Conservation (phyloP, 148 eudicot species). For the Dysphania ambrosioides region DNA sequence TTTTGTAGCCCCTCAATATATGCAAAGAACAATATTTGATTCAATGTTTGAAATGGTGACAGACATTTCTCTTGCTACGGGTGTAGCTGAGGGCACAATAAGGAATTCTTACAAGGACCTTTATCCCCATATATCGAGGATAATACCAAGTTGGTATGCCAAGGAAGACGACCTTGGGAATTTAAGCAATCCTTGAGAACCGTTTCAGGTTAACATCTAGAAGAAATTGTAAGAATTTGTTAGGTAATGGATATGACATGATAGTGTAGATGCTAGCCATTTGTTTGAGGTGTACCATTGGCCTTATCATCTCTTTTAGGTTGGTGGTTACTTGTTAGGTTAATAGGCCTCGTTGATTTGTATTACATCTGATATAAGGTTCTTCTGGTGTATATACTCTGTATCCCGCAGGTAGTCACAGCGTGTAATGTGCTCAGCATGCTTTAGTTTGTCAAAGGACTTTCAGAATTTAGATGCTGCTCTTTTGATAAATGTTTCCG, state of each 20-base stretch:
- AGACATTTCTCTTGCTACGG: slow-evolving; percentile 31
- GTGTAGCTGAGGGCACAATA: slow-evolving; percentile 33
- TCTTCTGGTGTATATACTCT: neutral
- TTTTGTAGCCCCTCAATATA: neutral
- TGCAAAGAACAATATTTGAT: neutral
- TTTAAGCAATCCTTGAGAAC: no score
- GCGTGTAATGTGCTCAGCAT: neutral
- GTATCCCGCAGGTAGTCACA: neutral
- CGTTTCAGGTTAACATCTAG: no score
- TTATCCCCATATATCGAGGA: slow-evolving; percentile 28
- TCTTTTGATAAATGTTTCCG: neutral
- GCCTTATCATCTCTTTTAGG: neutral
- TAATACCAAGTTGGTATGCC: slow-evolving; percentile 25
- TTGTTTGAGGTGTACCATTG: slow-evolving; percentile 2
- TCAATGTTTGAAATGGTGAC: neutral
- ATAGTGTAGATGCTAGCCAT: neutral
- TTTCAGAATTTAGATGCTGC: neutral
- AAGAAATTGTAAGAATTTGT: no score
- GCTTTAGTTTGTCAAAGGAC: neutral
- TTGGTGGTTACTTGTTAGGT: neutral
- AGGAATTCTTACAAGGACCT: slow-evolving; percentile 32
- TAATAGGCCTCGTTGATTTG: neutral
- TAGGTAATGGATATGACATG: no score
- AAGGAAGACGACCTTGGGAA: no score
- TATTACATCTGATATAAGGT: neutral